These are phyloP conservation scores for Glonium stellatum DNA, from an alignment of 495 filamentous ascomycete genomes.

Conservation along the genomic window DNA sequence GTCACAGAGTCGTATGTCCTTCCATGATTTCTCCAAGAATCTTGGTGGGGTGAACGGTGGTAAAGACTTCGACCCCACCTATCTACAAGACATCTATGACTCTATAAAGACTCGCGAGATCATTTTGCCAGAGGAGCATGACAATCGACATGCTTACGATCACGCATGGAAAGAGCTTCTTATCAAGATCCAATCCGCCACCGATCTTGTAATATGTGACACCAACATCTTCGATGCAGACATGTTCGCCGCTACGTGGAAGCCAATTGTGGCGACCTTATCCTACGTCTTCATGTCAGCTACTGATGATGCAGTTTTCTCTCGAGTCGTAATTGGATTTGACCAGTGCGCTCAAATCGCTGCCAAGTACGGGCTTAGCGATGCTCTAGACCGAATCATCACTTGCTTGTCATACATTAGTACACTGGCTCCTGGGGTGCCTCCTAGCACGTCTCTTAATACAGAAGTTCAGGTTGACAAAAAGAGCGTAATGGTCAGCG, in stretches of 20 bases:
- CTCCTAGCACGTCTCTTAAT: conserved; percentile 81
- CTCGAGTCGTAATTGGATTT: conserved; percentile 85
- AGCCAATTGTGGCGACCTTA: conserved; percentile 84
- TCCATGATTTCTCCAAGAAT: conserved; percentile 74
- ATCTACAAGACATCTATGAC: conserved; percentile 81
- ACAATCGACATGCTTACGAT: conserved; percentile 92
- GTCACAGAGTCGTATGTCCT: conserved; percentile 69
- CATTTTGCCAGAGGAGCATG: conserved; percentile 93
- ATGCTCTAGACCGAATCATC: conserved; percentile 85
- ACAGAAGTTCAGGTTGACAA: conserved; percentile 90
- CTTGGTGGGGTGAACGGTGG: conserved; percentile 81
- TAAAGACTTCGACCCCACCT: conserved; percentile 76
- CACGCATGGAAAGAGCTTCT: conserved; percentile 94
- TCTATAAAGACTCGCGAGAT: conserved; percentile 91
- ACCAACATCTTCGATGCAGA: conserved; percentile 95
- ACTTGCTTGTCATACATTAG: conserved; percentile 85
- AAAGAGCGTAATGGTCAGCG: conserved; percentile 97
- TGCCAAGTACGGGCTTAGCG: conserved; percentile 72
- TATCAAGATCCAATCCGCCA: conserved; percentile 70
- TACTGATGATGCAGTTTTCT: conserved; percentile 94
- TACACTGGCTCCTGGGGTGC: conserved; percentile 64
- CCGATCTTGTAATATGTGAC: conserved; percentile 69
- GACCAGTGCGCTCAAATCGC: conserved; percentile 94
- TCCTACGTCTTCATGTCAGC: conserved; percentile 99
- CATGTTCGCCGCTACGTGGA: conserved; percentile 97